These are phyloP conservation scores for Aristolochia fimbriata DNA, from an alignment of 164 flowering plant genomes.

Conservation along the genomic window DNA sequence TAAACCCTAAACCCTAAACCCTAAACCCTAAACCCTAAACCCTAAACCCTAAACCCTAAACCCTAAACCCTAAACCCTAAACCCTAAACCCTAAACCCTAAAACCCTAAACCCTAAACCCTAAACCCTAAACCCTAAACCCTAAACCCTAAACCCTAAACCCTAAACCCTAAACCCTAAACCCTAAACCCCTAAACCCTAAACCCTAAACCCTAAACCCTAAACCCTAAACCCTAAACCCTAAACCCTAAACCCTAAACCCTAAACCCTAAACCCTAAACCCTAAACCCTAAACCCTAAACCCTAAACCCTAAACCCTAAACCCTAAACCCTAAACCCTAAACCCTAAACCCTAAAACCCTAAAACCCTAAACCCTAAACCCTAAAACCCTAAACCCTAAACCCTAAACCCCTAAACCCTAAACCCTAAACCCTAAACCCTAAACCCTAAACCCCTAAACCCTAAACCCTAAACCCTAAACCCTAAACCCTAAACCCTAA, in stretches of 20 bases:
- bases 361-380: conserved; percentile 13
- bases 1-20: conserved; percentile 3
- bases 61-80: conserved; percentile 9
- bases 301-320: conserved; percentile 13
- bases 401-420: conserved; percentile 17
- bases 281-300: conserved; percentile 14
- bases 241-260: conserved; percentile 14
- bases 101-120: conserved; percentile 7
- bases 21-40: conserved; percentile 5
- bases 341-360: conserved; percentile 21
- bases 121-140: conserved; percentile 12
- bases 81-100: conserved; percentile 3
- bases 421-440: conserved; percentile 5
- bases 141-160: conserved; percentile 17
- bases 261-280: conserved; percentile 15
- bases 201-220: conserved; percentile 10
- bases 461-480: conserved; percentile 14
- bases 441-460: conserved; percentile 2
- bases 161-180: conserved; percentile 18
- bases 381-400: conserved; percentile 10
- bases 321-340: conserved; percentile 17
- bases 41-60: conserved; percentile 3
- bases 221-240: conserved; percentile 12
- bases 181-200: conserved; percentile 7
- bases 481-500: conserved; percentile 13